These are phyloP conservation scores for Aspergillus proliferans DNA, from an alignment of 2,329 filamentous ascomycete genomes.

Conservation along the genomic window DNA sequence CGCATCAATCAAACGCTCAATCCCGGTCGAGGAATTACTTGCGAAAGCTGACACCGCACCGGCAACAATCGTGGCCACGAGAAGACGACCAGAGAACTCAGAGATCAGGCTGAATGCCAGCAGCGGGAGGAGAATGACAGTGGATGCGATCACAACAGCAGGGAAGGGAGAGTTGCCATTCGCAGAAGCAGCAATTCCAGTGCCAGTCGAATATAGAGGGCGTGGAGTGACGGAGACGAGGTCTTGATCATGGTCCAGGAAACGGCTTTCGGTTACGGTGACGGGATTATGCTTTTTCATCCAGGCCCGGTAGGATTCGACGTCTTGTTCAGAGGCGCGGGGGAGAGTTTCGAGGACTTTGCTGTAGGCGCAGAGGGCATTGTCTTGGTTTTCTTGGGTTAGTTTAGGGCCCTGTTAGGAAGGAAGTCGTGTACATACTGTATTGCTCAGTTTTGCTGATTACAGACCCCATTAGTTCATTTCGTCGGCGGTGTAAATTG, in stretches of 20 bases:
- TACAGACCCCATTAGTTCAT: conserved; percentile 49
- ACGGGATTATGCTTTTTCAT: conserved; percentile 47
- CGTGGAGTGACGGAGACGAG: conserved; percentile 28
- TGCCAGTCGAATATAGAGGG: background rate
- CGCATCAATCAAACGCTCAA: conserved; percentile 31
- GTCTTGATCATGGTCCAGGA: conserved; percentile 48
- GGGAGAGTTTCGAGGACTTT: conserved; percentile 42
- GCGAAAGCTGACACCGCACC: conserved; percentile 39
- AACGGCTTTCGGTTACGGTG: conserved; percentile 46
- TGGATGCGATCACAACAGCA: conserved; percentile 43
- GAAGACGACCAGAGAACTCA: conserved; percentile 52
- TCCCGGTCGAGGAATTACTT: conserved; percentile 29
- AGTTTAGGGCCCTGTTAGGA: background rate
- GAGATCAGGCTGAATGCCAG: conserved; percentile 54
- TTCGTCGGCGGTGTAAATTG: conserved; percentile 49
- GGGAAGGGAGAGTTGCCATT: conserved; percentile 19
- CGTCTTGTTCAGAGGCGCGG: conserved; percentile 41
- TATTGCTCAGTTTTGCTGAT: conserved; percentile 57
- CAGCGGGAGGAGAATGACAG: conserved; percentile 52
- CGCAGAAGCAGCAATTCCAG: conserved; percentile 5
- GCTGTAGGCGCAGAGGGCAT: conserved; percentile 41
- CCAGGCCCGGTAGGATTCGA: conserved; percentile 49
- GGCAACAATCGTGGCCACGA: conserved; percentile 50
- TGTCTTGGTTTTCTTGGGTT: conserved; percentile 24
- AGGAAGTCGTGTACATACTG: conserved; percentile 38